Percentiles rank a stretch among this genome's conserved stretches.
These are phyloP conservation scores for Plasmodiophora brassicae DNA, from an alignment of 208 protist species.

Conservation along the genomic window DNA sequence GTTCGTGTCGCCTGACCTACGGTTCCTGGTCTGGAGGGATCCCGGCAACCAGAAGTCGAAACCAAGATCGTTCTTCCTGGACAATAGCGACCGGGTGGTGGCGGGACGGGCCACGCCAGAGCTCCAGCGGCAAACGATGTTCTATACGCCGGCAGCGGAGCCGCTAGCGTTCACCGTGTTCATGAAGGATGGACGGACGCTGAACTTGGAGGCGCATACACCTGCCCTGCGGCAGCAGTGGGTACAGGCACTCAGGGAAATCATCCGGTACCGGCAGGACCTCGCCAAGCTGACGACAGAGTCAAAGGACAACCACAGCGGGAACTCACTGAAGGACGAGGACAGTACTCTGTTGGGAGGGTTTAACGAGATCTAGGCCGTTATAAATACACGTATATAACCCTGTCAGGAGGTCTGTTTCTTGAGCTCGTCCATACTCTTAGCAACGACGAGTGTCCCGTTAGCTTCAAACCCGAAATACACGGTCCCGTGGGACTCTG, in stretches of 20 bases:
- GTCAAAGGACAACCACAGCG: not conserved
- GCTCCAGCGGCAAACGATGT: not conserved
- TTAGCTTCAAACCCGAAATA: too few relatives aligned
- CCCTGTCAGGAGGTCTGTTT: too few relatives aligned
- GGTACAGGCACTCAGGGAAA: not conserved
- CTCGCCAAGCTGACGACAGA: not conserved
- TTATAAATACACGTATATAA: too few relatives aligned
- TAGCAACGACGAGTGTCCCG: too few relatives aligned
- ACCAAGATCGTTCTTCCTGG: not conserved
- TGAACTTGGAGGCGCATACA: not conserved
- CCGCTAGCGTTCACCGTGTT: not conserved
- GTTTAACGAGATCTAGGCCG: not conserved
- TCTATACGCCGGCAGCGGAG: not conserved
- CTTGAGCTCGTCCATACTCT: too few relatives aligned
- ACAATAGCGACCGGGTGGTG: not conserved
- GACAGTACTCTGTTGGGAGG: not conserved
- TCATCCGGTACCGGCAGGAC: not conserved
- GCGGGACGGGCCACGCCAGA: not conserved
- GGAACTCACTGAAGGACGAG: not conserved
- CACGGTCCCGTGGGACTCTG: too few relatives aligned
- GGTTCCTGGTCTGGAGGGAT: constrained; percentile 9
- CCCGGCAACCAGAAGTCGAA: too few relatives aligned
- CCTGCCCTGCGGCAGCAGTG: not conserved
- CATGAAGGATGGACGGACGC: not conserved
- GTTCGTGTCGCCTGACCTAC: not conserved